A percentile compares a stretch with the other conserved stretches of the same genome.
Evolutionary conservation across 192 early-diverging fungal genomes (phyloP).

Genomic region (Coemansia biformis): DNA sequence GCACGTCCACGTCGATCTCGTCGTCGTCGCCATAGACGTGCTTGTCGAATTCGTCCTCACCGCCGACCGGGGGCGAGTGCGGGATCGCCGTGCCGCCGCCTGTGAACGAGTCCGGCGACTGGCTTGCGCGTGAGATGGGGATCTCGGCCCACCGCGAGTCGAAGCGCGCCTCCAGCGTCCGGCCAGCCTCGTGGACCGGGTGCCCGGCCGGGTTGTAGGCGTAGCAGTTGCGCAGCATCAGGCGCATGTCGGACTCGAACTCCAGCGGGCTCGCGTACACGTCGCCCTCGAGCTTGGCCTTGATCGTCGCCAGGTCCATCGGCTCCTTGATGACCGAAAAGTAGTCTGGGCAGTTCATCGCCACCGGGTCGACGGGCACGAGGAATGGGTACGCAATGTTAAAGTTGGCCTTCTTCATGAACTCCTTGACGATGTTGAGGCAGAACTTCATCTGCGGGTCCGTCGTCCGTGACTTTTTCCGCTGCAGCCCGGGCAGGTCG

Average conservation of each 20-base stretch:
- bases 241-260: conserved; percentile 69
- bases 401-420: conserved; percentile 63
- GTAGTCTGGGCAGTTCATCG: conserved; percentile 84
- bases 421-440: conserved; percentile 56
- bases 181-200: conserved; percentile 66
- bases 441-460: conserved; percentile 64
- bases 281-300: conserved; percentile 60
- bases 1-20: conserved; percentile 38
- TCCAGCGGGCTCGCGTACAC: conserved; percentile 60
- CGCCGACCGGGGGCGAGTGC: conserved; percentile 42
- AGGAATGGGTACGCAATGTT: conserved; percentile 69
- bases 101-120: conserved; percentile 23
- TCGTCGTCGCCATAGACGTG: conserved; percentile 41
- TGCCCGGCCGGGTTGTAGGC: conserved; percentile 67
- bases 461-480: conserved; percentile 42
- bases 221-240: conserved; percentile 86
- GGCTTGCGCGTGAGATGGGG: conserved; percentile 24
- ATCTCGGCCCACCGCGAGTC: conserved; percentile 68
- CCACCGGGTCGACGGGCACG: conserved; percentile 80
- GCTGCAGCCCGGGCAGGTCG: conserved; percentile 39
- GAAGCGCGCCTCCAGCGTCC: conserved; percentile 70
- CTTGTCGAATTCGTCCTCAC: conserved; percentile 49
- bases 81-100: conserved; percentile 34
- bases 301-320: conserved; percentile 84
- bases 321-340: conserved; percentile 76